Conservation (phyloP, 371 early-diverging fungal species). For the Homolaphlyctis polyrhiza region DNA sequence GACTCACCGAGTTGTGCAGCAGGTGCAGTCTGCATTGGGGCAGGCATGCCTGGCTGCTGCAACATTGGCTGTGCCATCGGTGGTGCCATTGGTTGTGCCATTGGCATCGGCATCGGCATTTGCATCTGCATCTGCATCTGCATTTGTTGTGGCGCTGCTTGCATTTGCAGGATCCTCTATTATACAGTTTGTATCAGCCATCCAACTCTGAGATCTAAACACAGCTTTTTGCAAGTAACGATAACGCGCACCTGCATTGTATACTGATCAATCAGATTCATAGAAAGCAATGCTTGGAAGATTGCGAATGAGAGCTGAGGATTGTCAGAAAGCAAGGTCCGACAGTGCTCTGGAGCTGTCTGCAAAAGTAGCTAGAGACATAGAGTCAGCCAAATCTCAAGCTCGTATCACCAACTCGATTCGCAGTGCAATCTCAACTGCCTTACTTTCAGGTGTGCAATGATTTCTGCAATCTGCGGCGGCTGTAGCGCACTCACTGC, state of each 20-base stretch:
- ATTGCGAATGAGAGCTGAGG: conserved; percentile 84
- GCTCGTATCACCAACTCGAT: not conserved
- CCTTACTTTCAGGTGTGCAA: not conserved
- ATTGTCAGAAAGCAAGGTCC: conserved; percentile 62
- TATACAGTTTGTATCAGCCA: not conserved
- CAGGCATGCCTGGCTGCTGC: too few species aligned
- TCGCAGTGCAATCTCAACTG: not conserved
- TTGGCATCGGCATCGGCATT: not conserved
- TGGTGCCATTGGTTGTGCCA: not conserved
- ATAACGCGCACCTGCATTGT: conserved; percentile 56
- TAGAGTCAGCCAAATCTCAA: too few species aligned
- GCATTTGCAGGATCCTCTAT: conserved; percentile 11
- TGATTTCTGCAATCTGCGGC: not conserved
- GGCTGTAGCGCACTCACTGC: not conserved
- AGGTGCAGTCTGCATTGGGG: too few species aligned
- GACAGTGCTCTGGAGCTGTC: conserved; percentile 63
- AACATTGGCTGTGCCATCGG: too few species aligned
- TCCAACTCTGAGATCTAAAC: not conserved
- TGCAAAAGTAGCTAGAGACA: conserved; percentile 35
- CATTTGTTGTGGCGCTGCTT: not conserved
- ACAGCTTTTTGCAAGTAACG: not conserved
- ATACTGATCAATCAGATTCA: conserved; percentile 77
- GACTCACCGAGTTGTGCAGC: too few species aligned
- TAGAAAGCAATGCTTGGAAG: conserved; percentile 77
- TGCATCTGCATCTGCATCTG: not conserved